Percentiles rank a stretch among this genome's conserved stretches.
phyloP scores from a whole-genome alignment of 2,329 filamentous ascomycete species.

The Lasiodiplodia gonubiensis region DNA sequence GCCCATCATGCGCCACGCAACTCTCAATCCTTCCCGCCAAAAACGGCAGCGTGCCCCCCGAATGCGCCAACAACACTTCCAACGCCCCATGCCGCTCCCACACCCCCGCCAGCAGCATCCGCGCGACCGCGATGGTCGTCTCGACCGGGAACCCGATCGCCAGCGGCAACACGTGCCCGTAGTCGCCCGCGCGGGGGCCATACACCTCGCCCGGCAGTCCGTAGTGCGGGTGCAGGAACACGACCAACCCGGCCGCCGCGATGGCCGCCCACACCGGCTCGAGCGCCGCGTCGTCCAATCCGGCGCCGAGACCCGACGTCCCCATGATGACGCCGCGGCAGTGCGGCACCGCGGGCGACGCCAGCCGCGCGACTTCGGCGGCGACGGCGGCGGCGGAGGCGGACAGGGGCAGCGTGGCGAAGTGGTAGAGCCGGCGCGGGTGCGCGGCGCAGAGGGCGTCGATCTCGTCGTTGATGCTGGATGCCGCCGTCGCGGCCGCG shows the following conservation, averaged over 20 bases:
- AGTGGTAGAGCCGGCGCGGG: constrained; percentile 76
- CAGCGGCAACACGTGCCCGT: constrained; percentile 86
- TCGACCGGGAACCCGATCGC: constrained; percentile 90
- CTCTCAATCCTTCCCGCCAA: constrained; percentile 87
- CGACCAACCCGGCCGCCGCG: constrained; percentile 65
- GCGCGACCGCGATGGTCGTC: constrained; percentile 85
- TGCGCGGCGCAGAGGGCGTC: constrained; percentile 71
- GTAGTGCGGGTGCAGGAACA: constrained; percentile 93
- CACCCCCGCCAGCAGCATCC: constrained; percentile 86
- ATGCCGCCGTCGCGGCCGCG: constrained; percentile 68
- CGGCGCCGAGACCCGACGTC: constrained; percentile 76
- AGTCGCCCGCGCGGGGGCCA: constrained; percentile 73
- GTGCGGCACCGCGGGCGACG: constrained; percentile 59
- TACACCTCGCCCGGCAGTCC: constrained; percentile 82
- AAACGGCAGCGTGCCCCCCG: constrained; percentile 86
- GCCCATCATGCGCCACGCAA: constrained; percentile 81
- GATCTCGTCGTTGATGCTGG: constrained; percentile 77
- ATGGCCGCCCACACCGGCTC: constrained; percentile 75
- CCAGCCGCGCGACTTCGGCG: constrained; percentile 68
- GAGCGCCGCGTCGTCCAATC: constrained; percentile 77
- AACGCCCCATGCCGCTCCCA: constrained; percentile 77
- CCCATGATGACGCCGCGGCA: constrained; percentile 89
- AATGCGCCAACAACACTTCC: constrained; percentile 81
- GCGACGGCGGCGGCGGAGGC: constrained; percentile 67
- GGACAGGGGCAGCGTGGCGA: constrained; percentile 79